phyloP scores from a whole-genome alignment of 495 filamentous ascomycete genomes.

The Letharia lupina region DNA sequence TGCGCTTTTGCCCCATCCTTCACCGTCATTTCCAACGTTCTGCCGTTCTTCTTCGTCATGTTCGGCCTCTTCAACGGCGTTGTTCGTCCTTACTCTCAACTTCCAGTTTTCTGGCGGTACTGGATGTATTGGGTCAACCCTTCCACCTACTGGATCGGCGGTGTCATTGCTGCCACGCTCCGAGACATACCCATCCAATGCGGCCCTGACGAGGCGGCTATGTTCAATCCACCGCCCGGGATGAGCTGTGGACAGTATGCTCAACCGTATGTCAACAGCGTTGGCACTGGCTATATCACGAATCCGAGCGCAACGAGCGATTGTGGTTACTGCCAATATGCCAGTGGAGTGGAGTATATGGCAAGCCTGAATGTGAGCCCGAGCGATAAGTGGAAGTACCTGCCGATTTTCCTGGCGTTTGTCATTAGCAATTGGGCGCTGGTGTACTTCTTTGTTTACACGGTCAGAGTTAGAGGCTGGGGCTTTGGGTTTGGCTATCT shows the following conservation, averaged over 20 bases:
- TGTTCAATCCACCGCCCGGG: constrained; percentile 56
- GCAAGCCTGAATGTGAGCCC: constrained; percentile 55
- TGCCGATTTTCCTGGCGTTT: constrained; percentile 72
- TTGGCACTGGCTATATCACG: constrained; percentile 50
- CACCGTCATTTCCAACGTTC: constrained; percentile 67
- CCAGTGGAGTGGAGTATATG: constrained; percentile 58
- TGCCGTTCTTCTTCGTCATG: constrained; percentile 76
- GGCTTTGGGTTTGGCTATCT: constrained; percentile 59
- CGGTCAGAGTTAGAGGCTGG: constrained; percentile 64
- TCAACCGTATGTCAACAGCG: constrained; percentile 40
- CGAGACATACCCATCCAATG: constrained; percentile 50
- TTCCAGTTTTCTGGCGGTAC: constrained; percentile 69
- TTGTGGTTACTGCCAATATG: constrained; percentile 73
- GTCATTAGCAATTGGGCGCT: constrained; percentile 68
- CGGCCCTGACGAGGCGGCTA: constrained; percentile 49
- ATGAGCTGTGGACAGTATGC: constrained; percentile 57
- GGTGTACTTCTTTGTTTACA: constrained; percentile 82
- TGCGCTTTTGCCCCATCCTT: constrained; percentile 72
- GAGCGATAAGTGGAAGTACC: constrained; percentile 61
- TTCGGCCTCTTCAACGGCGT: constrained; percentile 71
- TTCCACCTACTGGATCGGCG: constrained; percentile 63
- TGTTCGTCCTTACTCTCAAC: constrained; percentile 49
- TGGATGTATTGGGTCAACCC: constrained; percentile 72
- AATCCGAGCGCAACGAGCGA: constrained; percentile 46
- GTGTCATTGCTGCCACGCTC: constrained; percentile 57